Conservation (phyloP, 306 rosid species). For the Quercus robur region DNA sequence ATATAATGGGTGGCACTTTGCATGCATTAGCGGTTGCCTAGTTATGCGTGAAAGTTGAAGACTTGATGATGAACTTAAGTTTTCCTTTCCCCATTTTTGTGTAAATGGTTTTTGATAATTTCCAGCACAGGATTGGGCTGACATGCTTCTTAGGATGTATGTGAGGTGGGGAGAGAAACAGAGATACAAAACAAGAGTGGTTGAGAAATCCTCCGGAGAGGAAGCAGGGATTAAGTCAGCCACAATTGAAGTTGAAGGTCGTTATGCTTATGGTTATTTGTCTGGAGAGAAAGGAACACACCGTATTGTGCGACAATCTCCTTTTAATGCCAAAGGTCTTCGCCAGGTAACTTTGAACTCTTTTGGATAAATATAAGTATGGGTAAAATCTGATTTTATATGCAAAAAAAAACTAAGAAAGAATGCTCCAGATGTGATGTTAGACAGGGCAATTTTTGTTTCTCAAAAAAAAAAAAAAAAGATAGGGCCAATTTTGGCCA, state of each 20-base stretch:
- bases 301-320: slow-evolving; percentile 90
- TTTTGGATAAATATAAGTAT: background rate
- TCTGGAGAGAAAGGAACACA: slow-evolving; percentile 99
- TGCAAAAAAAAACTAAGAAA: background rate
- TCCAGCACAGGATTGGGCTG: slow-evolving; percentile 99
- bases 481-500: background rate
- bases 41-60: slow-evolving; percentile 20
- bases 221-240: slow-evolving; percentile 99
- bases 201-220: slow-evolving; percentile 88
- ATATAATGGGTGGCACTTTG: slow-evolving; percentile 6
- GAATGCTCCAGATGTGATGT: background rate
- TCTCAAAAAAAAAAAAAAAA: too few relatives aligned
- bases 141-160: slow-evolving; percentile 98
- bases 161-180: slow-evolving; percentile 95
- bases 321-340: slow-evolving; percentile 91
- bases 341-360: slow-evolving; percentile 67
- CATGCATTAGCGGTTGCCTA: background rate
- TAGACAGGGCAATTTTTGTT: background rate
- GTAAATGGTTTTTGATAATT: slow-evolving; percentile 39
- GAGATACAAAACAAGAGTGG: slow-evolving; percentile 80
- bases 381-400: slow-evolving; percentile 7
- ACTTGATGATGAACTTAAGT: slow-evolving; percentile 30
- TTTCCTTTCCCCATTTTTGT: slow-evolving; percentile 25
- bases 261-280: slow-evolving; percentile 91
- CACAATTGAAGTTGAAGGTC: slow-evolving; percentile 90